These are phyloP conservation scores for Oxytropis ochrocephala DNA, from an alignment of 306 rosid species.

Conservation along the genomic window DNA sequence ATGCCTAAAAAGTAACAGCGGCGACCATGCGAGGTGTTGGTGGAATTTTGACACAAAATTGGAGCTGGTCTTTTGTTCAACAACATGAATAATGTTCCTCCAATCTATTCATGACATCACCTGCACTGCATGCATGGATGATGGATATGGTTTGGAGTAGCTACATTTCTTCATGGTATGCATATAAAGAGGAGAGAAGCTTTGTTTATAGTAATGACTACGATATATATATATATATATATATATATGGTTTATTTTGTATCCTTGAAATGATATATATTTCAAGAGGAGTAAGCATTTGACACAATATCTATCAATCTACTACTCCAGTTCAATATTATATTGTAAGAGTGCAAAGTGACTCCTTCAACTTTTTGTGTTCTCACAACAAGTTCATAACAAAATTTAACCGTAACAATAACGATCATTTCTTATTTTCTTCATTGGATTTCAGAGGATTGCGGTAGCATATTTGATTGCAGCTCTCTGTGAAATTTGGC, in stretches of 20 bases:
- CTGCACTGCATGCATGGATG: constrained; percentile 22
- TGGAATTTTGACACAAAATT: neutral
- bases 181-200: no score
- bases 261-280: constrained; percentile 24
- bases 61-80: constrained; percentile 10
- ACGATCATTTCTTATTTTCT: neutral
- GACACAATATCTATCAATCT: neutral
- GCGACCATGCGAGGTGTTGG: neutral
- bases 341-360: neutral
- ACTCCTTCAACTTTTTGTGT: no score
- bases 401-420: no score
- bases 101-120: constrained; percentile 8
- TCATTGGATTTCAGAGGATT: constrained; percentile 55
- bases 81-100: constrained; percentile 16
- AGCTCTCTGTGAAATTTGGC: constrained; percentile 94
- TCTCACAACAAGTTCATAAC: no score
- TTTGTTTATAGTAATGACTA: constrained; percentile 19
- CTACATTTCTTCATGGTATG: constrained; percentile 15
- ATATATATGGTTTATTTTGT: neutral
- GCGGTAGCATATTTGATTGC: constrained; percentile 70
- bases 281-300: constrained; percentile 21
- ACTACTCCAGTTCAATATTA: neutral
- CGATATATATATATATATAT: neutral
- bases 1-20: neutral
- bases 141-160: constrained; percentile 23